Percentiles rank a stretch among this genome's conserved stretches.
These are phyloP conservation scores for Verticillium dahliae DNA, from an alignment of 2,329 filamentous ascomycete genomes.

Conservation along the genomic window DNA sequence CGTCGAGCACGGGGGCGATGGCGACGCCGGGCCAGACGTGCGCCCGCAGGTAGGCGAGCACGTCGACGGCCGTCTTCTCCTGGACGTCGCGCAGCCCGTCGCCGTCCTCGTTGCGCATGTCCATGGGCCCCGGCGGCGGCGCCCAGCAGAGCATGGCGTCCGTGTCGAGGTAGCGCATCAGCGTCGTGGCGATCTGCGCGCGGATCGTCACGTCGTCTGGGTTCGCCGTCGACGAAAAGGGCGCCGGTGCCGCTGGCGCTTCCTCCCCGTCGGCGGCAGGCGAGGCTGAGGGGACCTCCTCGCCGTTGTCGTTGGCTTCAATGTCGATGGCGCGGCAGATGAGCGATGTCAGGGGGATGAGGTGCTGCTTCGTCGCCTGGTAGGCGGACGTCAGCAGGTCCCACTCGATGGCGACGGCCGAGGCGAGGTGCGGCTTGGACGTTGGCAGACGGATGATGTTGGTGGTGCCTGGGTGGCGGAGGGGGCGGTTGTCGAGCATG, in stretches of 20 bases:
- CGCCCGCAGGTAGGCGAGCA: conserved; percentile 64
- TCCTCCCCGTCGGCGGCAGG: not conserved
- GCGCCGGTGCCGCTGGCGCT: not conserved
- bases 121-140: conserved; percentile 42
- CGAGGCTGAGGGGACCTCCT: conserved; percentile 19
- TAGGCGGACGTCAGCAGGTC: conserved; percentile 74
- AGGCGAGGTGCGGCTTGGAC: conserved; percentile 74
- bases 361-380: conserved; percentile 78
- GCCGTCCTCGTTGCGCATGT: conserved; percentile 36
- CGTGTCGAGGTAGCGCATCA: conserved; percentile 84
- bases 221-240: conserved; percentile 10
- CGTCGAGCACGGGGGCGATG: conserved; percentile 74
- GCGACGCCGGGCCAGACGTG: conserved; percentile 79
- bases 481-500: conserved; percentile 69
- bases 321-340: conserved; percentile 81
- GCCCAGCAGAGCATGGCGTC: conserved; percentile 92
- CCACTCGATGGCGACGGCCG: conserved; percentile 89
- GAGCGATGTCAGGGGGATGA: conserved; percentile 85
- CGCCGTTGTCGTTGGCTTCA: conserved; percentile 51
- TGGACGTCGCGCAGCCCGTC: conserved; percentile 68
- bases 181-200: conserved; percentile 54
- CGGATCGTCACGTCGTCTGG: conserved; percentile 42
- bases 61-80: conserved; percentile 58
- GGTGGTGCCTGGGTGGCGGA: conserved; percentile 72
- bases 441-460: conserved; percentile 63